Evolutionary conservation across 768 basidiomycete genomes (phyloP).

Genomic region (Wakefieldia striispora): DNA sequence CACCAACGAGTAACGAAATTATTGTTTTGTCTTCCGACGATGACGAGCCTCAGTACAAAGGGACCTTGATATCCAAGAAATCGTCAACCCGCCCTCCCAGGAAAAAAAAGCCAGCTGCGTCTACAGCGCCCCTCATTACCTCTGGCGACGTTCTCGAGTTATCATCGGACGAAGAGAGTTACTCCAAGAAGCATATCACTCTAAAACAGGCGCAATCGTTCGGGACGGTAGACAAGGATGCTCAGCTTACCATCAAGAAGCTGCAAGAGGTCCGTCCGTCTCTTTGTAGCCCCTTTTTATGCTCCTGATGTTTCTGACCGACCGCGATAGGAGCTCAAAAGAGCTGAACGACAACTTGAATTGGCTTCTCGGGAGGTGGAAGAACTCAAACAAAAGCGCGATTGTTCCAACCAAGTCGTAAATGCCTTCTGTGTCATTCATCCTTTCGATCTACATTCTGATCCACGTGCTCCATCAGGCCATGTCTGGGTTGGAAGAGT

Average conservation of each 20-base stretch:
- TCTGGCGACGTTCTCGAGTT: slow-evolving; percentile 51
- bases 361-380: slow-evolving; percentile 15
- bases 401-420: slow-evolving; percentile 6
- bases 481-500: slow-evolving; percentile 48
- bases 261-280: slow-evolving; percentile 40
- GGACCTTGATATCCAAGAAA: slow-evolving; percentile 13
- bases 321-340: slow-evolving; percentile 19
- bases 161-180: slow-evolving; percentile 52
- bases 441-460: background rate
- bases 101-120: slow-evolving; percentile 22
- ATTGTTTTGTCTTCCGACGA: slow-evolving; percentile 36
- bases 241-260: slow-evolving; percentile 42
- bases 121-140: slow-evolving; percentile 6
- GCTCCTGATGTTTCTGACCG: background rate
- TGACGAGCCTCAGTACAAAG: slow-evolving; percentile 24
- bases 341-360: slow-evolving; percentile 4
- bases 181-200: slow-evolving; percentile 3
- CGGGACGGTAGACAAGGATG: slow-evolving; percentile 10
- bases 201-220: slow-evolving; percentile 20
- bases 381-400: slow-evolving; percentile 17
- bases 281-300: background rate
- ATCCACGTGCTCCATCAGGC: slow-evolving; percentile 31
- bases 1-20: slow-evolving; percentile 23
- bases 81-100: slow-evolving; percentile 4
- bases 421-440: background rate